Conservation (phyloP, 2,329 filamentous ascomycete species). For the Acephala macrosclerotiorum region DNA sequence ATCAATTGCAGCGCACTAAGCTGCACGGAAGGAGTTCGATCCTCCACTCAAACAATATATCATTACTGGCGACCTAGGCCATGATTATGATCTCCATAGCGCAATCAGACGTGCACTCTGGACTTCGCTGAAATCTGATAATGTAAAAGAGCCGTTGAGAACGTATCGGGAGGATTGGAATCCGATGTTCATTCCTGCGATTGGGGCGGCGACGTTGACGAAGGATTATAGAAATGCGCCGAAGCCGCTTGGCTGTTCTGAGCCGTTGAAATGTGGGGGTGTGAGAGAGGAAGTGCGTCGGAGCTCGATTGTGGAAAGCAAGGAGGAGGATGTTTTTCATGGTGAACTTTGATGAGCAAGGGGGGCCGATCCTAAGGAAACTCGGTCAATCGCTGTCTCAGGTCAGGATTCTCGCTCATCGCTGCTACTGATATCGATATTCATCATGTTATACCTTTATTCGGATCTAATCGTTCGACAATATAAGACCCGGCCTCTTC, state of each 20-base stretch:
- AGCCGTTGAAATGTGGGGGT: not conserved
- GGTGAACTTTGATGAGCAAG: not conserved
- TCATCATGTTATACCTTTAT: not conserved
- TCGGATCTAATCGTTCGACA: not conserved
- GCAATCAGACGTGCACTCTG: not conserved
- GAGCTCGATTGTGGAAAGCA: not conserved
- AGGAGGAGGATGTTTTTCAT: not conserved
- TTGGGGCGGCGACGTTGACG: not conserved
- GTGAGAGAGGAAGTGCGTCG: not conserved
- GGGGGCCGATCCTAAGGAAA: not conserved
- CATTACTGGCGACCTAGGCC: not conserved
- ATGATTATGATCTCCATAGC: not conserved
- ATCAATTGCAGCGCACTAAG: not conserved
- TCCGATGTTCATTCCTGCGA: no score
- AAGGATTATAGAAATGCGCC: not conserved
- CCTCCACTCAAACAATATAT: not conserved
- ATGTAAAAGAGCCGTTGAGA: not conserved
- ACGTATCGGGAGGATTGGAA: not conserved
- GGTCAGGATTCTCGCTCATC: not conserved
- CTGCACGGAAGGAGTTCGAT: not conserved
- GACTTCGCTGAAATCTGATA: not conserved
- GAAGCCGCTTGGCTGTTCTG: conserved; percentile 4
- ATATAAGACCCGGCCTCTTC: not conserved
- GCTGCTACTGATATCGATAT: not conserved
- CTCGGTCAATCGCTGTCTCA: not conserved